Conservation (phyloP, 805 yeast genomes). For the Candida coquimbonensis region DNA sequence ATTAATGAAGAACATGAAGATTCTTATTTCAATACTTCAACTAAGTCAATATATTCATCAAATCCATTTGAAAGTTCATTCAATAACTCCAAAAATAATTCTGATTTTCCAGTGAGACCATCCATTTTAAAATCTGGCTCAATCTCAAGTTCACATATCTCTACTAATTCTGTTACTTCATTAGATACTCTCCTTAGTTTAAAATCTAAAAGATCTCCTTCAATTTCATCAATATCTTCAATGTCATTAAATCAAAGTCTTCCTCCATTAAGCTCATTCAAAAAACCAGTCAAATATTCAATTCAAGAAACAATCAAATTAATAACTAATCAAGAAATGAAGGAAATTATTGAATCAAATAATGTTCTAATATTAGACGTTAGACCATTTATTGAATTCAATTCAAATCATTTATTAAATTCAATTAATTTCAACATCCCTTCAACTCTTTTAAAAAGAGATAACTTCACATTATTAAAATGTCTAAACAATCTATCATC, state of each 20-base stretch:
- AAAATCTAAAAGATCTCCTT: conserved; percentile 15
- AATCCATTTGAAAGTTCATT: conserved; percentile 8
- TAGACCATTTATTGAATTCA: conserved; percentile 72
- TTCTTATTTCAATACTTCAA: background rate
- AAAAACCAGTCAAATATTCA: conserved; percentile 14
- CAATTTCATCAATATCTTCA: conserved; percentile 13
- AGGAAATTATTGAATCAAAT: conserved; percentile 1
- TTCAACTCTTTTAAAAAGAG: conserved; percentile 75
- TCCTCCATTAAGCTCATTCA: conserved; percentile 1
- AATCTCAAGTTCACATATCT: conserved; percentile 4
- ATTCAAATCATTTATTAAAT: conserved; percentile 46
- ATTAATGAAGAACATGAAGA: background rate
- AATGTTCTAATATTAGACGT: conserved; percentile 58
- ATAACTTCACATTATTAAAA: conserved; percentile 57
- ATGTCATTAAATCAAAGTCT: conserved; percentile 4
- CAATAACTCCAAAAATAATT: background rate
- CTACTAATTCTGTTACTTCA: conserved; percentile 13
- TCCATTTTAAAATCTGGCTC: background rate
- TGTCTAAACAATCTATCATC: conserved; percentile 55
- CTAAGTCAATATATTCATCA: background rate
- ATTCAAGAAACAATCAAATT: conserved; percentile 10
- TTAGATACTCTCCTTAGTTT: conserved; percentile 14
- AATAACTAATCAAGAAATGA: conserved; percentile 7
- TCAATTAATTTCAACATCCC: conserved; percentile 82
- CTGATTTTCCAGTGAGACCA: background rate